Evolutionary conservation across 345 rosid genomes (phyloP).

Genomic region (Capsella bursapastoris): DNA sequence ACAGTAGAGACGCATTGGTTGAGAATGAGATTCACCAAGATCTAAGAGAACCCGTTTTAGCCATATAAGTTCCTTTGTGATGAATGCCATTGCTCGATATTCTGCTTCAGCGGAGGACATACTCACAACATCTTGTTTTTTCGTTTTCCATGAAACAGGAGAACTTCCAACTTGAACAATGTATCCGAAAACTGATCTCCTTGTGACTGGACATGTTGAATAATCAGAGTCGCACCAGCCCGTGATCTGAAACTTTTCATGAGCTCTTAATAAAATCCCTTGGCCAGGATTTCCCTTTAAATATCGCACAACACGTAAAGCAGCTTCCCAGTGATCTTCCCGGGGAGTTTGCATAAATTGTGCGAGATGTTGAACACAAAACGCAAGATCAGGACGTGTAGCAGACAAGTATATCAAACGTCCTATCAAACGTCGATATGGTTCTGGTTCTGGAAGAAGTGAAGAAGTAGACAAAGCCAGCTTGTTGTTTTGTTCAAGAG

Average conservation of each 20-base stretch:
- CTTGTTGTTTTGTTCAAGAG: no score
- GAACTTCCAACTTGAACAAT: not conserved
- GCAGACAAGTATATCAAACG: no score
- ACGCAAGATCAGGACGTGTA: no score
- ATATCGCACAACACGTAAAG: not conserved
- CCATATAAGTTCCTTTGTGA: not conserved
- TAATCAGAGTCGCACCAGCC: not conserved
- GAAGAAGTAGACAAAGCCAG: no score
- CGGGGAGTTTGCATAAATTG: no score
- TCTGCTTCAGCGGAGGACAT: not conserved
- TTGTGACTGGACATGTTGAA: not conserved
- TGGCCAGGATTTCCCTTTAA: not conserved
- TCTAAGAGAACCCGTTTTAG: not conserved
- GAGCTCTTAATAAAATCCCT: not conserved
- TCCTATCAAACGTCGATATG: no score
- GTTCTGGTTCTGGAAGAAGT: fast-evolving
- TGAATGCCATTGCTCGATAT: not conserved
- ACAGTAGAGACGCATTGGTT: no score
- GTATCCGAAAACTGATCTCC: not conserved
- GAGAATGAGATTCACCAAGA: not conserved
- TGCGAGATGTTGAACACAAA: no score
- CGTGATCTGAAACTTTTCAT: not conserved
- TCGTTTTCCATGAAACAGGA: not conserved
- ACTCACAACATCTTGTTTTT: not conserved
- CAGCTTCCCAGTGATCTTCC: no score